phyloP scores from a whole-genome alignment of 2,329 filamentous ascomycete species.

The Xylariaceae sp. region DNA sequence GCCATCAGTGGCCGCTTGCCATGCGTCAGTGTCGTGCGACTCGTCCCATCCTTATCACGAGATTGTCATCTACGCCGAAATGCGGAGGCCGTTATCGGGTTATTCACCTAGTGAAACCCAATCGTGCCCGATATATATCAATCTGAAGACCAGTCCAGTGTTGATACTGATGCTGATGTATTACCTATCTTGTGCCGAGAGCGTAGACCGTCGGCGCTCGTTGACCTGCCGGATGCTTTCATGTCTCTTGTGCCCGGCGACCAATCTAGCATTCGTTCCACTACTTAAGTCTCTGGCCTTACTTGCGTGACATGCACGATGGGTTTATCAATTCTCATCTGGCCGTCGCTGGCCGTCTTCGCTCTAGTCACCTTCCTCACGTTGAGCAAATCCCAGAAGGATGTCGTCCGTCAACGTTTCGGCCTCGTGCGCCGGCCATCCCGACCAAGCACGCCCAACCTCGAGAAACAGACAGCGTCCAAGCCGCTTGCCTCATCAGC shows the following conservation, averaged over 20 bases:
- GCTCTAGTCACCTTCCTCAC: conserved; percentile 17
- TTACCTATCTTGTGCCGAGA: background rate
- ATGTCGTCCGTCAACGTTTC: conserved; percentile 15
- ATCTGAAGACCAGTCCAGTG: background rate
- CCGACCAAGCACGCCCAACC: conserved; percentile 16
- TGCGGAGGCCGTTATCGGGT: conserved; percentile 19
- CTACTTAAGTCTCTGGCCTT: background rate
- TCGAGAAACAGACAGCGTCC: conserved; percentile 20
- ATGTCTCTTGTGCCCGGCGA: background rate
- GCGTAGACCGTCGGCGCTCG: background rate
- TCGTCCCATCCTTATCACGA: conserved; percentile 12
- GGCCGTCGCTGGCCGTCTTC: conserved; percentile 17
- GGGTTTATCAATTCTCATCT: conserved; percentile 9
- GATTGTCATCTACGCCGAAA: conserved; percentile 8
- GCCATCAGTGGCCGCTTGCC: conserved; percentile 8
- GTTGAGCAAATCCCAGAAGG: conserved; percentile 10
- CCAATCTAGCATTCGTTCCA: background rate
- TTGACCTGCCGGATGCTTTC: background rate
- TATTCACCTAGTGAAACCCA: background rate
- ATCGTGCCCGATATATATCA: background rate
- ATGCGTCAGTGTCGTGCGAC: conserved; percentile 9
- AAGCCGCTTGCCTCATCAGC: conserved; percentile 17
- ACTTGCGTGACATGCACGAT: conserved; percentile 6
- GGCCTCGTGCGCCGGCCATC: conserved; percentile 10
- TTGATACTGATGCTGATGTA: too few relatives aligned